Conservation (phyloP, 2,329 filamentous ascomycete genomes). For the Talaromyces sp. region DNA sequence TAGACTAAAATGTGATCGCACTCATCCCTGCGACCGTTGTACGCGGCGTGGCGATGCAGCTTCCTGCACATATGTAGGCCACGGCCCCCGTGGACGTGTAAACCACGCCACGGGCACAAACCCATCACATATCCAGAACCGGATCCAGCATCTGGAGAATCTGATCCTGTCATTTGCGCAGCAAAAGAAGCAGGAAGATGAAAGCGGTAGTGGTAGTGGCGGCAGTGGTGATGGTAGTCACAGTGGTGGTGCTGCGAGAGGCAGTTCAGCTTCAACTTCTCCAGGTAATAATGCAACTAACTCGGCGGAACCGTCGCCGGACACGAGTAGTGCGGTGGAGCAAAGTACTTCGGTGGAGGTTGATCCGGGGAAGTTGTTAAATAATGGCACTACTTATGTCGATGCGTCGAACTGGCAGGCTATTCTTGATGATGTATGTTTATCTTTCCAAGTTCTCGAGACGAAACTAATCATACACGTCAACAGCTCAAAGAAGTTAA, state of each 20-base stretch:
- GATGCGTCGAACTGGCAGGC: slow-evolving; percentile 37
- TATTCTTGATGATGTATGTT: slow-evolving; percentile 36
- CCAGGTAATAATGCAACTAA: neutral
- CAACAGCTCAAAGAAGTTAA: slow-evolving; percentile 34
- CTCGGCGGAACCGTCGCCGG: neutral
- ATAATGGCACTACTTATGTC: slow-evolving; percentile 34
- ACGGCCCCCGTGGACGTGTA: slow-evolving; percentile 31
- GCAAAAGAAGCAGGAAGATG: slow-evolving; percentile 23
- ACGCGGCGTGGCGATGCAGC: slow-evolving; percentile 31
- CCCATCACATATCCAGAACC: slow-evolving; percentile 33
- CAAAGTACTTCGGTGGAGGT: slow-evolving; percentile 18
- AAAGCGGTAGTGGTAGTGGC: neutral
- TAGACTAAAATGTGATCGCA: slow-evolving; percentile 38
- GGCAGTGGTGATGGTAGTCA: neutral
- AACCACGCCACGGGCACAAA: slow-evolving; percentile 28
- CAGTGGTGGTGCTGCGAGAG: neutral
- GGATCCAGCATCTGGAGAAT: slow-evolving; percentile 37
- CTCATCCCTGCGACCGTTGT: slow-evolving; percentile 35
- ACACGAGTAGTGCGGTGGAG: neutral
- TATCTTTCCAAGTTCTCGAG: neutral
- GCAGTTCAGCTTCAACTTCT: neutral
- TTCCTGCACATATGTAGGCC: slow-evolving; percentile 35
- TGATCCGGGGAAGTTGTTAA: slow-evolving; percentile 30
- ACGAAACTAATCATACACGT: neutral
- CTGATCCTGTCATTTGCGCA: slow-evolving; percentile 35